These are phyloP conservation scores for Aureobasidium sp. DNA, from an alignment of 2,329 filamentous ascomycete genomes.

Conservation along the genomic window DNA sequence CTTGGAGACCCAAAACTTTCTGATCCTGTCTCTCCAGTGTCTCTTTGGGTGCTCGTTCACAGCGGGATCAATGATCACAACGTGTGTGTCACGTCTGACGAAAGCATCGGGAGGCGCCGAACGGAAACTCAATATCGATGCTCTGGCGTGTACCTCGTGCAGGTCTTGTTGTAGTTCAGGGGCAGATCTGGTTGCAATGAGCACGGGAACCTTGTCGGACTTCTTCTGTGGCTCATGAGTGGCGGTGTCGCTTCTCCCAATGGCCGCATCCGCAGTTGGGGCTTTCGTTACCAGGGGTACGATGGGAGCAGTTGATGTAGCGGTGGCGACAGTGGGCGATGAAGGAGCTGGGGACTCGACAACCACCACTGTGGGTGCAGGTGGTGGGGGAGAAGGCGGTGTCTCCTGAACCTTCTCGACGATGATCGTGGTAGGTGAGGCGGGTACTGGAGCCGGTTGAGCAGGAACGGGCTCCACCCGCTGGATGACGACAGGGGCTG, in stretches of 20 bases:
- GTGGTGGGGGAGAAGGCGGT: not conserved
- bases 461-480: not conserved
- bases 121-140: not conserved
- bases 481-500: not conserved
- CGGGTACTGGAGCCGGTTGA: not conserved
- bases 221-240: not conserved
- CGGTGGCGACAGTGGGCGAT: not conserved
- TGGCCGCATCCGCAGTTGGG: not conserved
- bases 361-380: not conserved
- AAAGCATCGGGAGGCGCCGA: not conserved
- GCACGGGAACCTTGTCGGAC: conserved; percentile 1
- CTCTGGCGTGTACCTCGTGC: not conserved
- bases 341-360: not conserved
- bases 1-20: not conserved
- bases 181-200: not conserved
- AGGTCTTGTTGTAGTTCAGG: not conserved
- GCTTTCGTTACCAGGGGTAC: not conserved
- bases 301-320: not conserved
- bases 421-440: not conserved
- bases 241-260: not conserved
- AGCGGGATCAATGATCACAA: conserved; percentile 3
- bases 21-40: conserved; percentile 5
- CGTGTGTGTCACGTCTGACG: not conserved
- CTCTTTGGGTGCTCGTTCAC: not conserved
- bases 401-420: not conserved